Evolutionary conservation across 192 early-diverging fungal genomes (phyloP).

Genomic region (Dissophora globulifera): DNA sequence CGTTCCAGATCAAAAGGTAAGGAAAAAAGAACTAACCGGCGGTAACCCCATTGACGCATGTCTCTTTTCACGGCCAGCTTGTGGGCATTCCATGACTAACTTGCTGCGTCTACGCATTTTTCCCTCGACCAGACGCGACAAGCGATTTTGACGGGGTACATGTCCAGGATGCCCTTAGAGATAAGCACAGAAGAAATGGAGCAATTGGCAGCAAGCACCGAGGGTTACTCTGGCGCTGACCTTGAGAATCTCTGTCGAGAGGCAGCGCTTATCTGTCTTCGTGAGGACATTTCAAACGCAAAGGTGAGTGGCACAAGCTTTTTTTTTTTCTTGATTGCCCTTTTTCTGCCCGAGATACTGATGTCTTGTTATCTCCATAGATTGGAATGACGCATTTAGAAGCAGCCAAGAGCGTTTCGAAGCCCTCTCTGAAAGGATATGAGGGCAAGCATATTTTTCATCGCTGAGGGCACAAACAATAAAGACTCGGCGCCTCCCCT

Average conservation of each 20-base stretch:
- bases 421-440: constrained; percentile 32
- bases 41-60: too few species aligned
- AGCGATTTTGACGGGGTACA: constrained; percentile 66
- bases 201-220: constrained; percentile 60
- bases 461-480: not conserved
- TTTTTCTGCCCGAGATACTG: too few species aligned
- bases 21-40: not conserved
- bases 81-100: too few species aligned
- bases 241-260: constrained; percentile 87
- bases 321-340: too few species aligned
- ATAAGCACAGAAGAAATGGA: constrained; percentile 59
- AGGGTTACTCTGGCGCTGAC: constrained; percentile 79
- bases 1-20: constrained; percentile 65
- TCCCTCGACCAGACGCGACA: constrained; percentile 58
- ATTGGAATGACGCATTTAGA: constrained; percentile 24
- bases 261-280: constrained; percentile 75
- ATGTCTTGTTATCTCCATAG: constrained; percentile 1
- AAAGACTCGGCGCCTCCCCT: too few species aligned
- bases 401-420: constrained; percentile 28
- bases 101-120: too few species aligned
- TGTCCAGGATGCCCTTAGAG: constrained; percentile 62
- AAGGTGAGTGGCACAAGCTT: constrained; percentile 60
- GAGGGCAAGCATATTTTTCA: constrained; percentile 10
- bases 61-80: too few species aligned
- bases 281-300: constrained; percentile 64